Evolutionary conservation across 2,329 filamentous ascomycete genomes (phyloP).

Genomic region (Juglanconis juglandina): DNA sequence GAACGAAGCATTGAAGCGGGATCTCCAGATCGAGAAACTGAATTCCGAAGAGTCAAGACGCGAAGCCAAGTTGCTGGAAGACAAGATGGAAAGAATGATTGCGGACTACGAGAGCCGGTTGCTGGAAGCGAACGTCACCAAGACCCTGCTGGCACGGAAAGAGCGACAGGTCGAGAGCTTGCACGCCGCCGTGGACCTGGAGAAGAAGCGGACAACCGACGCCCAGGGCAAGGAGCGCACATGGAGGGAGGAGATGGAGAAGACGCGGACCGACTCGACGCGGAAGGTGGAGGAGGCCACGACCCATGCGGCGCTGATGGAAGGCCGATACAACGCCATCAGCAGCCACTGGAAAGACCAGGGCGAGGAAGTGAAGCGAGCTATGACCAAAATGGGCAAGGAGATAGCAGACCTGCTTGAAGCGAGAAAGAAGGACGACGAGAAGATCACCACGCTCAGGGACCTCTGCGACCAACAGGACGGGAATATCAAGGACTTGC

Average conservation of each 20-base stretch:
- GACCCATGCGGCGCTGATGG: constrained; percentile 62
- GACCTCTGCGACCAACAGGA: constrained; percentile 73
- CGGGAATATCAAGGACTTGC: constrained; percentile 60
- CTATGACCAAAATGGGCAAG: constrained; percentile 44
- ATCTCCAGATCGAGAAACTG: constrained; percentile 63
- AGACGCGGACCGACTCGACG: constrained; percentile 55
- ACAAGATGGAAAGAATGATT: constrained; percentile 66
- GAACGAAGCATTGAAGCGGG: constrained; percentile 73
- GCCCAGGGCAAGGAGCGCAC: constrained; percentile 58
- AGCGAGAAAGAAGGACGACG: constrained; percentile 57
- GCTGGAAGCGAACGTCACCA: constrained; percentile 68
- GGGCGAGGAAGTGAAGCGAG: constrained; percentile 56
- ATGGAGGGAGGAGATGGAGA: constrained; percentile 64
- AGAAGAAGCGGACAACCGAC: constrained; percentile 58
- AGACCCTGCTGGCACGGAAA: constrained; percentile 66
- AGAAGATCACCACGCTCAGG: constrained; percentile 60
- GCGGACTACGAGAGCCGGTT: constrained; percentile 67
- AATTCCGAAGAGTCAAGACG: constrained; percentile 69
- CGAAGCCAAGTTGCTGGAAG: constrained; percentile 63
- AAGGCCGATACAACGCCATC: constrained; percentile 67
- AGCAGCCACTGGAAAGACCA: constrained; percentile 65
- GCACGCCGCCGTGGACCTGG: constrained; percentile 59
- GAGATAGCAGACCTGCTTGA: constrained; percentile 55
- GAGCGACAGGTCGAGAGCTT: constrained; percentile 72
- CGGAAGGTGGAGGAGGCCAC: constrained; percentile 64